Percentiles rank a stretch among this genome's conserved stretches.
These are phyloP conservation scores for Larix kaempferi DNA, from an alignment of 75 land plant species.

Conservation along the genomic window DNA sequence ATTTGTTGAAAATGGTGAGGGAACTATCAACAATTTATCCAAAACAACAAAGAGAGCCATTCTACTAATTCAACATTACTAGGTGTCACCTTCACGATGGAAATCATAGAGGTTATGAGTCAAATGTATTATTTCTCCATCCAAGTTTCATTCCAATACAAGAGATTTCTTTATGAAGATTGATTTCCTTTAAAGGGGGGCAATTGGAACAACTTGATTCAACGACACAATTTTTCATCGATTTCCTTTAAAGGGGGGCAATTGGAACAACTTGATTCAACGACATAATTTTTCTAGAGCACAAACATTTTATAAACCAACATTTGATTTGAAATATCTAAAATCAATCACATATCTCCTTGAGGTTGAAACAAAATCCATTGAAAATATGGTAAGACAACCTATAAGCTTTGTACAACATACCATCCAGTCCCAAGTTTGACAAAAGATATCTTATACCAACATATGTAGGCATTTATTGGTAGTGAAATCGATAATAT, in stretches of 20 bases:
- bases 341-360: neutral
- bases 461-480: constrained; percentile 16
- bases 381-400: constrained; percentile 13
- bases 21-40: neutral
- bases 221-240: neutral
- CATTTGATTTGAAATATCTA: neutral
- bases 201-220: neutral
- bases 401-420: constrained; percentile 8
- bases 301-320: neutral
- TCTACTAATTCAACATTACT: neutral
- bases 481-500: constrained; percentile 19
- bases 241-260: neutral
- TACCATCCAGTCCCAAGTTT: constrained; percentile 12
- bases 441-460: constrained; percentile 2
- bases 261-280: neutral
- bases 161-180: neutral
- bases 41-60: neutral
- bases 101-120: neutral
- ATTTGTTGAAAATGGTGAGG: neutral
- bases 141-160: neutral
- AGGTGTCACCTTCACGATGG: neutral
- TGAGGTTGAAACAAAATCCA: constrained; percentile 14
- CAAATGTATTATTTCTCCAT: neutral
- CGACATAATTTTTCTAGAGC: neutral
- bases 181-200: neutral